Conservation (phyloP, 192 early-diverging fungal genomes). For the Irineochytrium annulatum region DNA sequence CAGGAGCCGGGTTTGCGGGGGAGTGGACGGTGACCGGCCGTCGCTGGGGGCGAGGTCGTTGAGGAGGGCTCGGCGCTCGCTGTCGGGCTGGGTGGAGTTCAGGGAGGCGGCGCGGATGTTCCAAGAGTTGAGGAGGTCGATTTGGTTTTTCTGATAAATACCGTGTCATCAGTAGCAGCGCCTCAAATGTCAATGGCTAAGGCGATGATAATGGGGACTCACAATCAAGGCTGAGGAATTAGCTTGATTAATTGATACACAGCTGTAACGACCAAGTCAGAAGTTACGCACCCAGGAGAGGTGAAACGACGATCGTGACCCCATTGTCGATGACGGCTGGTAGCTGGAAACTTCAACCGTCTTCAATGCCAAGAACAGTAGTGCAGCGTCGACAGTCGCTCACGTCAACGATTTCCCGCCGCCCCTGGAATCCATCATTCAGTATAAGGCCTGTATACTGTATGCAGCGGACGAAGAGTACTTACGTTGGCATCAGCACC, state of each 20-base stretch:
- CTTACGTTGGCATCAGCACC: slow-evolving; percentile 47
- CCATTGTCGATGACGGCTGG: slow-evolving; percentile 38
- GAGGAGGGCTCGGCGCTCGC: slow-evolving; percentile 2
- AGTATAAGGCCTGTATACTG: neutral
- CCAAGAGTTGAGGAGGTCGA: too few species aligned
- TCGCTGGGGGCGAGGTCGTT: neutral
- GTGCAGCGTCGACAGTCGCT: neutral
- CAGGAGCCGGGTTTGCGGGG: neutral
- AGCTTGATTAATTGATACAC: neutral
- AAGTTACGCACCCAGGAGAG: slow-evolving; percentile 35
- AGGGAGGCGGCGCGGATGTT: slow-evolving; percentile 26
- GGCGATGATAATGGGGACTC: slow-evolving; percentile 40
- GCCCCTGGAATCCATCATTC: too few species aligned
- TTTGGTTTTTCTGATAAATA: slow-evolving; percentile 13
- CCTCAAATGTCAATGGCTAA: slow-evolving; percentile 34
- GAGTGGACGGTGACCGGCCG: neutral
- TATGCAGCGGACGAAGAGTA: neutral
- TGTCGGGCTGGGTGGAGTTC: slow-evolving; percentile 38
- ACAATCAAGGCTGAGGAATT: slow-evolving; percentile 16
- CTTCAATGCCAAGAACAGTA: neutral
- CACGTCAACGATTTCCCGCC: slow-evolving; percentile 47
- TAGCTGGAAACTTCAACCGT: slow-evolving; percentile 27
- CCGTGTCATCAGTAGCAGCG: slow-evolving; percentile 32
- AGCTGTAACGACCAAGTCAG: neutral
- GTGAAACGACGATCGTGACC: slow-evolving; percentile 43